These are phyloP conservation scores for Fagopyrum tataricum DNA, from an alignment of 148 eudicot genomes.

Conservation along the genomic window DNA sequence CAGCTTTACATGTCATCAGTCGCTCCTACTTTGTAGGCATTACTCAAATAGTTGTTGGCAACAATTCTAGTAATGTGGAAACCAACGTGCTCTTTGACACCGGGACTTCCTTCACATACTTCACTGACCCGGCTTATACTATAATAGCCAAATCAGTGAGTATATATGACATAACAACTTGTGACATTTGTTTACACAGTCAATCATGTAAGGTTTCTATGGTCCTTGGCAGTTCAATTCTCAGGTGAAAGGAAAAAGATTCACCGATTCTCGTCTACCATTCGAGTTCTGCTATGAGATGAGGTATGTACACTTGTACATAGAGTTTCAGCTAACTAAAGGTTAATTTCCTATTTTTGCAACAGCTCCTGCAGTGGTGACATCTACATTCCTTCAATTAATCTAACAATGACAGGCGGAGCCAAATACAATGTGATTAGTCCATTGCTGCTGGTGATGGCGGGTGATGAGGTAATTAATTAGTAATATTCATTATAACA, in stretches of 20 bases:
- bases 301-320: slow-evolving; percentile 34
- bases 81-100: slow-evolving; percentile 71
- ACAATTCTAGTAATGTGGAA: slow-evolving; percentile 33
- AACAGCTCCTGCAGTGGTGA: background rate
- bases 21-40: slow-evolving; percentile 49
- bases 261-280: slow-evolving; percentile 37
- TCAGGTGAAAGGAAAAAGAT: slow-evolving; percentile 40
- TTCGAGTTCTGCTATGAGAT: slow-evolving; percentile 70
- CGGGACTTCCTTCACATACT: slow-evolving; percentile 79
- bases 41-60: slow-evolving; percentile 49
- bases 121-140: slow-evolving; percentile 66
- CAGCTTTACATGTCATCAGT: too few species aligned
- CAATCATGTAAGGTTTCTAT: background rate
- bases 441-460: background rate
- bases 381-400: background rate
- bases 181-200: background rate
- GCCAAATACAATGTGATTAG: background rate
- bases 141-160: slow-evolving; percentile 53
- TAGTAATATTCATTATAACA: background rate
- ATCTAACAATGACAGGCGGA: slow-evolving; percentile 1
- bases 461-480: background rate
- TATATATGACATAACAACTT: background rate
- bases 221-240: slow-evolving; percentile 35
- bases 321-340: background rate
- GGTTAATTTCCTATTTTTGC: background rate